Percentiles rank a stretch among this genome's conserved stretches.
phyloP scores from a whole-genome alignment of 2,329 filamentous ascomycete species.

The Alternaria angustiovoidea region DNA sequence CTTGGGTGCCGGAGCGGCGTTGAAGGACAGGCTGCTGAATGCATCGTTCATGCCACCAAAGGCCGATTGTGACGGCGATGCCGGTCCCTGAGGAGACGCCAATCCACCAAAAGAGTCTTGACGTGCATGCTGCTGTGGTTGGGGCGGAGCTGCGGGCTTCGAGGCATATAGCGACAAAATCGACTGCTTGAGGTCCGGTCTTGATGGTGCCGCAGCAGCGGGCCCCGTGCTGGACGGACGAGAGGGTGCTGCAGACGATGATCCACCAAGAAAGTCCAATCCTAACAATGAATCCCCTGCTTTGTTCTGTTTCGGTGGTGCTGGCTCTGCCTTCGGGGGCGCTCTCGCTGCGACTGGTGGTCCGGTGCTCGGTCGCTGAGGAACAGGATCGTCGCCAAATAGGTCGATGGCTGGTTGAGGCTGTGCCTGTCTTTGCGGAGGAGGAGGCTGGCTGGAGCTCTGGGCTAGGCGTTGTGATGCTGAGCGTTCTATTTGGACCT shows the following conservation, averaged over 20 bases:
- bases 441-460: constrained; percentile 36
- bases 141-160: constrained; percentile 71
- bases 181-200: constrained; percentile 95
- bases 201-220: constrained; percentile 69
- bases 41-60: constrained; percentile 80
- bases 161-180: constrained; percentile 95
- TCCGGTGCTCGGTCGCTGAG: constrained; percentile 75
- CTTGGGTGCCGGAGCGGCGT: constrained; percentile 59
- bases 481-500: constrained; percentile 71
- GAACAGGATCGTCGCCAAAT: constrained; percentile 79
- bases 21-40: constrained; percentile 75
- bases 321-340: constrained; percentile 71
- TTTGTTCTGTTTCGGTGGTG: constrained; percentile 69
- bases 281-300: constrained; percentile 86
- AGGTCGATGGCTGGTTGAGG: constrained; percentile 69
- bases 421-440: constrained; percentile 43
- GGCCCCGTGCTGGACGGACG: constrained; percentile 83
- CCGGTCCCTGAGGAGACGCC: constrained; percentile 53
- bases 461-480: constrained; percentile 61
- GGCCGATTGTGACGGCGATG: constrained; percentile 52
- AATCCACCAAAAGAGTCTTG: constrained; percentile 58
- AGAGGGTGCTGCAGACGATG: constrained; percentile 71
- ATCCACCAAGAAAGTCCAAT: constrained; percentile 86
- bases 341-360: constrained; percentile 63
- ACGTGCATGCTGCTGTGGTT: constrained; percentile 62